These are phyloP conservation scores for Aspergillus sp. DNA, from an alignment of 2,329 filamentous ascomycete genomes.

Conservation along the genomic window DNA sequence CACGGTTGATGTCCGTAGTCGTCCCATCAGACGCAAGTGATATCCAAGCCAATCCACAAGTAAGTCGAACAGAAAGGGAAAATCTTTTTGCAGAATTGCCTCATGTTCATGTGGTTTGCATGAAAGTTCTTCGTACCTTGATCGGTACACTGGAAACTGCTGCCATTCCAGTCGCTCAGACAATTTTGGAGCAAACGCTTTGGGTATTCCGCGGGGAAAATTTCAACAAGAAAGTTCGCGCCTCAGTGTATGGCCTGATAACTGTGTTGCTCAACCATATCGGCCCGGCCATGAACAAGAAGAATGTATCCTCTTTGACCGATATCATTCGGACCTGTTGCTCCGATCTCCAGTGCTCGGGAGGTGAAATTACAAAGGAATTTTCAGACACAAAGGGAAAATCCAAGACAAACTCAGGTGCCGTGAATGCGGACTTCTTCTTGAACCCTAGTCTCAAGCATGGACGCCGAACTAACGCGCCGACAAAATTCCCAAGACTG, in stretches of 20 bases:
- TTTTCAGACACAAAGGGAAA: conserved; percentile 45
- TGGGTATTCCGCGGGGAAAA: conserved; percentile 65
- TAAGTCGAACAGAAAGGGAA: conserved; percentile 78
- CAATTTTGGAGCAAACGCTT: conserved; percentile 68
- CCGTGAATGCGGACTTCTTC: conserved; percentile 69
- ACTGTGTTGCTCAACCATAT: conserved; percentile 58
- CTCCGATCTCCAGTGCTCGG: conserved; percentile 64
- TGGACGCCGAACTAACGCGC: conserved; percentile 19
- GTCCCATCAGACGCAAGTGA: conserved; percentile 48
- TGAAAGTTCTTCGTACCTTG: conserved; percentile 62
- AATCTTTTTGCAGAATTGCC: conserved; percentile 73
- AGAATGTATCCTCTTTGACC: conserved; percentile 63
- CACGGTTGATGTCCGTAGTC: conserved; percentile 67
- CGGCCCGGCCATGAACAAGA: conserved; percentile 67
- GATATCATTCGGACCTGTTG: conserved; percentile 68
- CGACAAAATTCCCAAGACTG: conserved; percentile 43
- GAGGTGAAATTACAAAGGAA: conserved; percentile 38
- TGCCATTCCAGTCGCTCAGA: conserved; percentile 60
- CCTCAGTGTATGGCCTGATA: conserved; percentile 61
- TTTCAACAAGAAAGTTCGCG: conserved; percentile 55
- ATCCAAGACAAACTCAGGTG: conserved; percentile 34
- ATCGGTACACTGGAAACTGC: conserved; percentile 58
- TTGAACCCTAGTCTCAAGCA: conserved; percentile 50
- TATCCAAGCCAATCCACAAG: conserved; percentile 68
- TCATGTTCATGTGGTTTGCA: conserved; percentile 69